Conservation (phyloP, 164 flowering plant genomes). For the Liquidambar formosana region DNA sequence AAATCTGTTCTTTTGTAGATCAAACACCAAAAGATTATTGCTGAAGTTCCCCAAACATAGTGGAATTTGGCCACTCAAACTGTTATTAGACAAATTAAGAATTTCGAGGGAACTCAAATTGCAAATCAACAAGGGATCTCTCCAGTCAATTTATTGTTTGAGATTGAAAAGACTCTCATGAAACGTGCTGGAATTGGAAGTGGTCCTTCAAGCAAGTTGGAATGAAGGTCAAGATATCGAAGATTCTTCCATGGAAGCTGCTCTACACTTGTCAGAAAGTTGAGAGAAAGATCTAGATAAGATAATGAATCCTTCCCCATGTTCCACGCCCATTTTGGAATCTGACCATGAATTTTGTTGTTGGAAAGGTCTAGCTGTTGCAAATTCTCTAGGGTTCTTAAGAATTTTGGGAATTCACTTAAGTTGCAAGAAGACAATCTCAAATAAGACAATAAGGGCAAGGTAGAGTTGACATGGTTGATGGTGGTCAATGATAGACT, state of each 20-base stretch:
- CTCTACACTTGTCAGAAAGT: not conserved
- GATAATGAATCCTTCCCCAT: not conserved
- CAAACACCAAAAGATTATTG: not conserved
- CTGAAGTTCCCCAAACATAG: not conserved
- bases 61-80: not conserved
- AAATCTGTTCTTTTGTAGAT: not conserved
- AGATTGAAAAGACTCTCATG: too few relatives aligned
- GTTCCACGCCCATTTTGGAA: not conserved
- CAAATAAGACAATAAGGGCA: not conserved
- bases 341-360: conserved; percentile 1
- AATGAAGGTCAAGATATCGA: not conserved
- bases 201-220: conserved; percentile 1
- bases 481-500: too few relatives aligned
- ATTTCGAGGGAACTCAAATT: not conserved
- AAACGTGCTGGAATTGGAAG: not conserved
- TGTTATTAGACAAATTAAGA: conserved; percentile 3
- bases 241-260: not conserved
- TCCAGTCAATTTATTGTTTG: too few relatives aligned
- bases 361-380: not conserved
- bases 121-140: not conserved
- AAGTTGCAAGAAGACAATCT: conserved; percentile 4
- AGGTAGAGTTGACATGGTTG: not conserved
- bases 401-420: conserved; percentile 6
- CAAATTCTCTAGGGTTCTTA: not conserved
- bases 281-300: not conserved